Evolutionary conservation across 768 basidiomycete genomes (phyloP).

Genomic region (Tricholoma sp.): DNA sequence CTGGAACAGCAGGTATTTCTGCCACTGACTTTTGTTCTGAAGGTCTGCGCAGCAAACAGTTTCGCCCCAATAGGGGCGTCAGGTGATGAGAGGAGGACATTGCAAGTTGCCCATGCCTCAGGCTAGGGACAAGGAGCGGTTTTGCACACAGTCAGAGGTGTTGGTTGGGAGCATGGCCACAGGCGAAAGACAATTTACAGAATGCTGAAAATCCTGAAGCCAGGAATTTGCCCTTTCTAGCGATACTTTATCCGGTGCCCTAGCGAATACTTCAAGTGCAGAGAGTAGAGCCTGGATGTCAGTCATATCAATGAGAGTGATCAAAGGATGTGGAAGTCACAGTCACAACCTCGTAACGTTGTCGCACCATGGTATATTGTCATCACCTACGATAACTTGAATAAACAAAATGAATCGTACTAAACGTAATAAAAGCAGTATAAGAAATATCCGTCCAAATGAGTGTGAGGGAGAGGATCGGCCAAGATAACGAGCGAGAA

Average conservation of each 20-base stretch:
- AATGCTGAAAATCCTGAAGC: slow-evolving; percentile 99
- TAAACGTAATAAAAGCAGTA: slow-evolving; percentile 44
- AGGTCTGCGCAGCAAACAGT: slow-evolving; percentile 94
- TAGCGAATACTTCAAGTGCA: slow-evolving; percentile 74
- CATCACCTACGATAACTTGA: slow-evolving; percentile 34
- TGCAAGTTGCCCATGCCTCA: slow-evolving; percentile 96
- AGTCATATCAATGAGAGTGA: slow-evolving; percentile 46
- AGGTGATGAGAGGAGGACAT: slow-evolving; percentile 78
- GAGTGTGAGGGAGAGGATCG: slow-evolving; percentile 54
- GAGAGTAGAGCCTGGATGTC: slow-evolving; percentile 69
- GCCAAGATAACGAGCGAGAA: slow-evolving; percentile 43
- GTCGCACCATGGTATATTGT: slow-evolving; percentile 43
- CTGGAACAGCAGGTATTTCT: slow-evolving; percentile 7
- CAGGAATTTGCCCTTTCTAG: slow-evolving; percentile 88
- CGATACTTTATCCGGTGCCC: slow-evolving; percentile 77
- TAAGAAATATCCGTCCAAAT: slow-evolving; percentile 53
- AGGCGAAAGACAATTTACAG: slow-evolving; percentile 86
- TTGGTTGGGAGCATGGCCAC: slow-evolving; percentile 55
- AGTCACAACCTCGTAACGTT: slow-evolving; percentile 7
- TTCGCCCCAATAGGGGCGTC: slow-evolving; percentile 78
- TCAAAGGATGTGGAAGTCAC: slow-evolving; percentile 10
- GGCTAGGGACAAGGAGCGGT: slow-evolving; percentile 67
- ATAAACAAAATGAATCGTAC: slow-evolving; percentile 44
- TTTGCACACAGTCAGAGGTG: slow-evolving; percentile 63
- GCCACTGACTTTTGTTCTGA: slow-evolving; percentile 80